Evolutionary conservation across 1,284 basidiomycete species (phyloP), one percentile per base, ranked within the genome.

Genomic region (Amylostereum chailletii): DNA sequence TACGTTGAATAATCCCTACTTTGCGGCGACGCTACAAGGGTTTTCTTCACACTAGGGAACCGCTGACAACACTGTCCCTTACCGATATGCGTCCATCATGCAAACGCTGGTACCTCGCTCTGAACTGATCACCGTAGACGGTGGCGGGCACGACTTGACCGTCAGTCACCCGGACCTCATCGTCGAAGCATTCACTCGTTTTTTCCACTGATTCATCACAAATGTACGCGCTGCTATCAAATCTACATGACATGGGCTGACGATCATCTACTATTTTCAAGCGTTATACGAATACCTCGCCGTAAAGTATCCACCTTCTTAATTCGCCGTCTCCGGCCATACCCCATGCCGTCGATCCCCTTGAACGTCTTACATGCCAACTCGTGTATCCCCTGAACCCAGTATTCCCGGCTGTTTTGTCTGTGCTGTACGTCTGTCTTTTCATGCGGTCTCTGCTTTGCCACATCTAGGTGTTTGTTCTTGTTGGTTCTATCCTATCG

Each of bases 131-230:
- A 79, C 74, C 2, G 67, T 88, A 39, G 68, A 76, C 19, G 78
- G 72, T 34, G 85, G 74, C 0, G 71, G 73, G 5, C 85, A 88
- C 57, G 83, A 86, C 59, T 57, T 88, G 48, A 81, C 78, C 0
- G 58, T 80, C 33, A 81, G 74, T 45, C 79, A 84, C 58, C 63
- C 76, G 1, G 62, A 68, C 3, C 59, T 71, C 47, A 73, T 82
- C 47, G 65, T 61, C 33, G 51, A 60, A 4, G 68, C 62, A 5
- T 61, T 77, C 31, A 40, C 69, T 34, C 56, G 57, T 10, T 76
- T 77, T 58, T 66, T 76, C 47, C 41, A 40, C 36, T 41, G 38
- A 39, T n/a, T 7, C 7, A 37, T 8, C 7, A 7, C 36, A 8
- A 37, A 37, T 37, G 36, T 7, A 7, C n/a, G n/a, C n/a, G 36